These are phyloP conservation scores for Flaveria linearis DNA, from an alignment of 129 eudicot species.

Conservation along the genomic window DNA sequence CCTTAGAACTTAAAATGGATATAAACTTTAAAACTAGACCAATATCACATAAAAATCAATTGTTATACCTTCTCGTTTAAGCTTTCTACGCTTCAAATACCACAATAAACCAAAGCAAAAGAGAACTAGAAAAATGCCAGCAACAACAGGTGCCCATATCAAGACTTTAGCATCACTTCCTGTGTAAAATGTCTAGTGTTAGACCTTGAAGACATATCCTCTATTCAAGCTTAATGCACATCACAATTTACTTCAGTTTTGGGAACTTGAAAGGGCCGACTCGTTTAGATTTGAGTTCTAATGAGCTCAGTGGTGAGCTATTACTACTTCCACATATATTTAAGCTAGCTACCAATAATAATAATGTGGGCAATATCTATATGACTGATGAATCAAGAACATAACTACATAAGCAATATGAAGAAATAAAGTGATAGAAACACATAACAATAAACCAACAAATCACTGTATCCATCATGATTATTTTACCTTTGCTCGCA, in stretches of 20 bases:
- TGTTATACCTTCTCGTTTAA: slow-evolving; percentile 35
- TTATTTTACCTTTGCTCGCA: neutral
- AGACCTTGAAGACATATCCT: neutral
- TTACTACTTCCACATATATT: neutral
- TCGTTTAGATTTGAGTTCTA: no score
- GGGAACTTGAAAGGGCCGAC: no score
- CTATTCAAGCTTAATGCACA: neutral
- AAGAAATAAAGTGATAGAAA: neutral
- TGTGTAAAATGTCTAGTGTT: neutral
- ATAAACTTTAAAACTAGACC: slow-evolving; percentile 9
- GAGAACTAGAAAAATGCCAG: slow-evolving; percentile 13
- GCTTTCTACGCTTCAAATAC: slow-evolving; percentile 25
- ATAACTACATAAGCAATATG: neutral
- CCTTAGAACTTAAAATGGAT: slow-evolving; percentile 1
- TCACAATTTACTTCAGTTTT: neutral
- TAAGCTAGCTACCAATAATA: neutral
- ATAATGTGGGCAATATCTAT: neutral
- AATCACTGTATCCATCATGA: neutral
- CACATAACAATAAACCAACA: neutral
- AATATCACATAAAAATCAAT: neutral
- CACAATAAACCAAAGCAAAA: slow-evolving; percentile 27
- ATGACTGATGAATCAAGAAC: neutral
- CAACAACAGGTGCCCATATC: slow-evolving; percentile 32
- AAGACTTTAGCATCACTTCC: slow-evolving; percentile 32
- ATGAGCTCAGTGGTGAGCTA: no score